phyloP scores from a whole-genome alignment of 768 basidiomycete species.

The Neoboletus subvelutipes region DNA sequence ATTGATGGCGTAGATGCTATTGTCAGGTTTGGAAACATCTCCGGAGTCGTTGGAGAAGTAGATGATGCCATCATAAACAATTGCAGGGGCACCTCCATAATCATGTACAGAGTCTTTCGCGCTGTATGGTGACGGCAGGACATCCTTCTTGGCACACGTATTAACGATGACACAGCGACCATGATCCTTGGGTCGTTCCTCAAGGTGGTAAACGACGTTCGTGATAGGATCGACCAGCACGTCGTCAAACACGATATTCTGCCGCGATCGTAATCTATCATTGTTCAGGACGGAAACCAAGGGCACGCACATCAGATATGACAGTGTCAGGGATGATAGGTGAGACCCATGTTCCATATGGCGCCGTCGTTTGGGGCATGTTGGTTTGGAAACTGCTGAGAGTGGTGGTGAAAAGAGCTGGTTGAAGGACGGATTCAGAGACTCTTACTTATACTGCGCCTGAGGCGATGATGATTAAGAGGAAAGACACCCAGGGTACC shows the following conservation, averaged over 20 bases:
- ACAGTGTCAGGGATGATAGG: conserved; percentile 52
- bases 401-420: neutral
- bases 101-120: conserved; percentile 58
- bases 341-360: conserved; percentile 62
- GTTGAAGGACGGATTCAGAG: neutral
- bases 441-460: neutral
- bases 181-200: conserved; percentile 44
- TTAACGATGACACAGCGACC: conserved; percentile 56
- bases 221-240: conserved; percentile 53
- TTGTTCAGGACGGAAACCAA: too few relatives aligned
- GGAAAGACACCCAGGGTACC: too few relatives aligned
- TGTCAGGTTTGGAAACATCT: too few relatives aligned
- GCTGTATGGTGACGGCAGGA: conserved; percentile 53
- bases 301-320: conserved; percentile 37
- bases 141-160: conserved; percentile 34
- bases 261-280: neutral
- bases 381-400: neutral
- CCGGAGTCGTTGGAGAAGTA: too few relatives aligned
- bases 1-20: conserved; percentile 47
- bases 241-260: conserved; percentile 38
- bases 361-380: conserved; percentile 31
- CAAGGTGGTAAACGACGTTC: conserved; percentile 50
- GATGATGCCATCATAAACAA: too few relatives aligned
- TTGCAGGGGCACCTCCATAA: conserved; percentile 65
- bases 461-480: neutral